Conservation (phyloP, 1,284 basidiomycete species). For the Malassezia furfur region DNA sequence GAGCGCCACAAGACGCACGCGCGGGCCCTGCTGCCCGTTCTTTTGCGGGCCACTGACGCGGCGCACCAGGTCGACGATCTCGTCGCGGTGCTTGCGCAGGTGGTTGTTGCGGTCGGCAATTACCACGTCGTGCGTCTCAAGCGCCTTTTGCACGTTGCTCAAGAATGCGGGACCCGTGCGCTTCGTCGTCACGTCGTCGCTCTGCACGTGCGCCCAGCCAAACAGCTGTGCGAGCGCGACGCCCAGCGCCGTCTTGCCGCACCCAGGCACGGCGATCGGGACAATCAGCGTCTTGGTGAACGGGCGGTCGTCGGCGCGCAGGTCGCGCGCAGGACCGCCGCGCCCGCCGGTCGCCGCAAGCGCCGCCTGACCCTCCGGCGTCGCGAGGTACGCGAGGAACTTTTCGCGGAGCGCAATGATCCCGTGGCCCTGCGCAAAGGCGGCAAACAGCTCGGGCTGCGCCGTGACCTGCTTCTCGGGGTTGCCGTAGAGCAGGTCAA, state of each 20-base stretch:
- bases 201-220: conserved; percentile 66
- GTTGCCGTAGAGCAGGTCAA: conserved; percentile 36
- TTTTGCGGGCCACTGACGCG: conserved; percentile 16
- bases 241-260: conserved; percentile 83
- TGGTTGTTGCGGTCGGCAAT: conserved; percentile 47
- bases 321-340: conserved; percentile 29
- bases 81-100: conserved; percentile 39
- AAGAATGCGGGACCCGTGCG: conserved; percentile 69
- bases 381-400: conserved; percentile 64
- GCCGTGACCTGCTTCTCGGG: conserved; percentile 58
- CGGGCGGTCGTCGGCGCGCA: conserved; percentile 28
- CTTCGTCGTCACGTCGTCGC: conserved; percentile 75
- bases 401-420: conserved; percentile 73
- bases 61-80: conserved; percentile 25
- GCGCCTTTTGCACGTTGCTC: conserved; percentile 57
- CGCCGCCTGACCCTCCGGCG: conserved; percentile 21
- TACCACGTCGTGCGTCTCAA: conserved; percentile 25
- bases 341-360: conserved; percentile 49
- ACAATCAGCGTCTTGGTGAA: conserved; percentile 75
- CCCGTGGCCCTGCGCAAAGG: conserved; percentile 63
- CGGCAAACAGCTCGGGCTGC: conserved; percentile 59
- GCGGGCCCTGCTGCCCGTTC: conserved; percentile 10
- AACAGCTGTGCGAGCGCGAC: conserved; percentile 71
- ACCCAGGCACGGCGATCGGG: conserved; percentile 82
- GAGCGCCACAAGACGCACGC: conserved; percentile 33